phyloP scores from a whole-genome alignment of 805 yeast genomes.

The Zygoascus ofunaensis region DNA sequence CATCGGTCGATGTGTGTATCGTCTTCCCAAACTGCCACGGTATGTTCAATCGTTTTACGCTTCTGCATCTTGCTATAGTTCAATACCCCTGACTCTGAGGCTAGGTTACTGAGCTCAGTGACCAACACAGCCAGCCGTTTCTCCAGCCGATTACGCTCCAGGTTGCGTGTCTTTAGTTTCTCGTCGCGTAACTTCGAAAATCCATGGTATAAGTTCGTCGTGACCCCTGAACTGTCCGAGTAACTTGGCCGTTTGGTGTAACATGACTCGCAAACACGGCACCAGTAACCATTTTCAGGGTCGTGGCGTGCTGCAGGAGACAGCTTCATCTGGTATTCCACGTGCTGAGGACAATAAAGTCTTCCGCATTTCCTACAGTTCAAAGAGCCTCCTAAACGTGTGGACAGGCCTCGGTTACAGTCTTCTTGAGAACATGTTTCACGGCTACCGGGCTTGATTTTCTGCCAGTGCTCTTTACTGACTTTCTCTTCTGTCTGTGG shows the following conservation, averaged over 20 bases:
- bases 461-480: conserved; percentile 51
- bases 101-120: conserved; percentile 16
- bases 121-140: conserved; percentile 39
- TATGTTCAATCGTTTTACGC: conserved; percentile 36
- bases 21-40: conserved; percentile 58
- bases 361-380: conserved; percentile 75
- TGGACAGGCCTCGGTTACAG: conserved; percentile 38
- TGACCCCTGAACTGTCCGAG: conserved; percentile 34
- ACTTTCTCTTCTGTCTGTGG: conserved; percentile 27
- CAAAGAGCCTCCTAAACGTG: conserved; percentile 43
- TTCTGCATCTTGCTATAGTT: conserved; percentile 20
- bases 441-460: conserved; percentile 30
- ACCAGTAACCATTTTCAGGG: conserved; percentile 50
- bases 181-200: conserved; percentile 37
- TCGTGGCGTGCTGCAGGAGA: conserved; percentile 40
- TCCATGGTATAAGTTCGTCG: conserved; percentile 36
- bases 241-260: conserved; percentile 47
- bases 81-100: conserved; percentile 22
- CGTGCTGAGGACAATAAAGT: conserved; percentile 58
- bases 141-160: conserved; percentile 51
- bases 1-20: conserved; percentile 45
- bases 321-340: conserved; percentile 45
- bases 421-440: conserved; percentile 34
- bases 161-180: conserved; percentile 39
- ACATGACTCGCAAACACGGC: conserved; percentile 60